phyloP scores from a whole-genome alignment of 2,329 filamentous ascomycete genomes.

The Ilyonectria sp. region DNA sequence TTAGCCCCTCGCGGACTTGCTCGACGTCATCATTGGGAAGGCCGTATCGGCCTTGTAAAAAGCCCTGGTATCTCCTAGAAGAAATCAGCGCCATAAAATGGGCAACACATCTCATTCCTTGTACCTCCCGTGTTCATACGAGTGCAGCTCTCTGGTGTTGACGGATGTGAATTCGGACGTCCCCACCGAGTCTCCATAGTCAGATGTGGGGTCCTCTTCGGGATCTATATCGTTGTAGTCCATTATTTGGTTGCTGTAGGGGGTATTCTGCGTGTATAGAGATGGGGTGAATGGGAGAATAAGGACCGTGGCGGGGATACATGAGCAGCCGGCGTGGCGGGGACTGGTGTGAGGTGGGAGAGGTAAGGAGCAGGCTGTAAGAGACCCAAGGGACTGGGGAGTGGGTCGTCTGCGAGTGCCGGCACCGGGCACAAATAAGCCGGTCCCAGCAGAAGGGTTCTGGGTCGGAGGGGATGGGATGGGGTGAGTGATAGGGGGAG shows the following conservation, averaged over 20 bases:
- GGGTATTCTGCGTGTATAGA: conserved; percentile 30
- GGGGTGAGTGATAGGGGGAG: conserved; percentile 5
- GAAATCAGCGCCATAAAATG: conserved; percentile 25
- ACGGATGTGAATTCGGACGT: conserved; percentile 60
- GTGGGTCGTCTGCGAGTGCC: conserved; percentile 42
- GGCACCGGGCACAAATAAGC: conserved; percentile 35
- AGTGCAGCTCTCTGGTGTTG: conserved; percentile 52
- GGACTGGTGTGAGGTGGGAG: conserved; percentile 21
- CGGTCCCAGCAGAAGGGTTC: conserved; percentile 42
- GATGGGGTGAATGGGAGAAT: conserved; percentile 7
- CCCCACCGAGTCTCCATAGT: conserved; percentile 56
- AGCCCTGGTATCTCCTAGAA: conserved; percentile 66
- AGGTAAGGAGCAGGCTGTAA: conserved; percentile 15
- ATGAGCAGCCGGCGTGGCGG: conserved; percentile 35
- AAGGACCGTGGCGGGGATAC: conserved; percentile 33
- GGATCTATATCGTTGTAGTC: conserved; percentile 41
- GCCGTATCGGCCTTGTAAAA: conserved; percentile 63
- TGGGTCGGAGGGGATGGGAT: conserved; percentile 25
- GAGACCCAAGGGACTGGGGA: conserved; percentile 26
- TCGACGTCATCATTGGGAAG: conserved; percentile 69
- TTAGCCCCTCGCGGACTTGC: conserved; percentile 63
- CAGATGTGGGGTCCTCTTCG: conserved; percentile 55
- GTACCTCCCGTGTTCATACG: conserved; percentile 57
- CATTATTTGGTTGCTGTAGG: conserved; percentile 36
- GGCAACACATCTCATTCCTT: conserved; percentile 1